Base-by-base conservation (phyloP, 2,329 filamentous ascomycete species). In the Endocalyx cinctus region DNA sequence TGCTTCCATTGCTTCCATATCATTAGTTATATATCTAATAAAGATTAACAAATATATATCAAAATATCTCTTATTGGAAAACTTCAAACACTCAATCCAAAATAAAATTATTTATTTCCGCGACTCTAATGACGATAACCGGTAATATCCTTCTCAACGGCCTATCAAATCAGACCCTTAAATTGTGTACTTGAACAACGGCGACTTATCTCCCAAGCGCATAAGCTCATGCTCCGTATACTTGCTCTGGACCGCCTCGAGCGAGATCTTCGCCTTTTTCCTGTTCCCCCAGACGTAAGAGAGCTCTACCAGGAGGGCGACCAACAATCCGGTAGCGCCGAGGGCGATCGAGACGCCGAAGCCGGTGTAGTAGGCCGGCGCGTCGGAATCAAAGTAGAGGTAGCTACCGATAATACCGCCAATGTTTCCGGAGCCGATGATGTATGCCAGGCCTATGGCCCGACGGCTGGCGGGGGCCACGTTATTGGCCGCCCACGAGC, bases 401-500 rank as follows among this genome's bases (percentile, higher is more conserved):
- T 51, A 58, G 7, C 50, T 54, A 1, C 58, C 58, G 13, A 59
- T 46, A 6, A 64, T 46, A 5, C 61, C 58, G 15, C 59, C 59
- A 17, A 51, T 50, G 35, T 64, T 62, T 4, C 64, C 64, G 16
- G 59, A 44, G n/a, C 57, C 62, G 11, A 68, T 59, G 0, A 66
- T 39, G 18, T 60, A 58, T 0, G 53, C 66, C 30, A 67, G 66
- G 2, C 60, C 58, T 27, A 67, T 58, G 5, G 62, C 62, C 15
- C 66, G 54, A 29, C 63, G 66, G 0, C 52, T 50, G 0, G 64
- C 53, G 4, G 55, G 51, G 0, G 61, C 55, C 0, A 58, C 51
- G 33, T 67, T 69, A 35, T 52, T 54, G 0, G 62, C 54, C 22
- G 58, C 63, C 64, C 65, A 69, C 1, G 63, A 56, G 20, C 60